These are phyloP conservation scores for Boletus patriciae DNA, from an alignment of 768 basidiomycete genomes.

Conservation along the genomic window DNA sequence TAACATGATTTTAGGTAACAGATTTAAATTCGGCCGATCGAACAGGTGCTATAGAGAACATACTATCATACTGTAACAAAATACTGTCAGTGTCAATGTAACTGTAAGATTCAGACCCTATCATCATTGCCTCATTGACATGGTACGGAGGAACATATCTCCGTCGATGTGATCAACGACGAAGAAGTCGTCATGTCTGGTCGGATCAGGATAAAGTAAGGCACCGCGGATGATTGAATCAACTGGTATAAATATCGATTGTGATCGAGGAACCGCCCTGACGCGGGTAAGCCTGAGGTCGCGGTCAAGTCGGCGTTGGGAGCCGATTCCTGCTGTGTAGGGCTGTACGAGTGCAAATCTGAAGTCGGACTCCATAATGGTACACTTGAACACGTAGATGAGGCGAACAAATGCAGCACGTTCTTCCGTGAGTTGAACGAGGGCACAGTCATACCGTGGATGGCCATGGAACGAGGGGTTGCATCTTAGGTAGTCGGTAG, in stretches of 20 bases:
- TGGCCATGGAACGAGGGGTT: constrained; percentile 30
- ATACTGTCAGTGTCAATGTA: too few species aligned
- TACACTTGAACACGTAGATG: background rate
- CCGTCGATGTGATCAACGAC: background rate
- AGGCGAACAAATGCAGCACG: background rate
- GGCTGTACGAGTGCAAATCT: constrained; percentile 5
- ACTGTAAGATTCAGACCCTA: too few species aligned
- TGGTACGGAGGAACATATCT: background rate
- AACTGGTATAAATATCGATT: background rate
- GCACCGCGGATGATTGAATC: background rate
- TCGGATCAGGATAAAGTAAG: background rate
- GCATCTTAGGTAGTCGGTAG: constrained; percentile 28
- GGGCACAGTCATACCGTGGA: constrained; percentile 25
- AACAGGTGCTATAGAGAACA: too few species aligned
- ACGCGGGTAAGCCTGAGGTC: background rate
- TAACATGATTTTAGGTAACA: too few species aligned
- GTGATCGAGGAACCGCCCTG: background rate
- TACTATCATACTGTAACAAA: too few species aligned
- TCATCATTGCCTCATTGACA: background rate
- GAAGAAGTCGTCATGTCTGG: background rate
- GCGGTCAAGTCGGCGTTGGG: background rate
- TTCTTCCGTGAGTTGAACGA: background rate
- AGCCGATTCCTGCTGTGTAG: background rate
- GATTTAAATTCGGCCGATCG: too few species aligned
- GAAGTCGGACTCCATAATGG: background rate